Conservation (phyloP, 768 basidiomycete species). For the Naganishia randhawae region DNA sequence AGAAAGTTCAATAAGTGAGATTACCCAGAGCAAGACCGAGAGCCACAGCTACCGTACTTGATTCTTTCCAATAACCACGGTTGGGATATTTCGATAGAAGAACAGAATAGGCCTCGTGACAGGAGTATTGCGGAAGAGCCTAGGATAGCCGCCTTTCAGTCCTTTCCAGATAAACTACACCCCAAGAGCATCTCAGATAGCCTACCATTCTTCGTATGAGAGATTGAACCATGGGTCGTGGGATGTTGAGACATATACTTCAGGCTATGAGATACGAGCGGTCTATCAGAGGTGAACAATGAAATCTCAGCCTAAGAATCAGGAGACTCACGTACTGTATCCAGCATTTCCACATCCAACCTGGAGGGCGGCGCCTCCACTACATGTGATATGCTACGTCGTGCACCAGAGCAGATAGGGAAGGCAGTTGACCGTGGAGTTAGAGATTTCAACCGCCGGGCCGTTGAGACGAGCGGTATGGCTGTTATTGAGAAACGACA, state of each 20-base stretch:
- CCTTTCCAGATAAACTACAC: not conserved
- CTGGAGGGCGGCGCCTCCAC: not conserved
- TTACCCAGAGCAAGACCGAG: not conserved
- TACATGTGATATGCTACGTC: slow-evolving; percentile 3
- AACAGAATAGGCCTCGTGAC: slow-evolving; percentile 69
- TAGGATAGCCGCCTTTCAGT: slow-evolving; percentile 38
- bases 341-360: not conserved
- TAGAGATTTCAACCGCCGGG: not conserved
- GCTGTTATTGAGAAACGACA: too few relatives aligned
- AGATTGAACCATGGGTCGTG: slow-evolving; percentile 85
- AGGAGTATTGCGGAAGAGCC: slow-evolving; percentile 75
- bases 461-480: not conserved
- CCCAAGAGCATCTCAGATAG: not conserved
- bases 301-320: not conserved
- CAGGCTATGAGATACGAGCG: slow-evolving; percentile 34
- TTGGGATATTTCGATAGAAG: slow-evolving; percentile 80
- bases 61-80: slow-evolving; percentile 89
- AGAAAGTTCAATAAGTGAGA: not conserved
- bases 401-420: not conserved
- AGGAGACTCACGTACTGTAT: slow-evolving; percentile 10
- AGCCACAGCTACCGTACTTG: slow-evolving; percentile 53
- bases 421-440: not conserved
- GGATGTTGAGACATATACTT: slow-evolving; percentile 62
- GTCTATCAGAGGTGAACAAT: too few relatives aligned
- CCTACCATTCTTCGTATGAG: slow-evolving; percentile 80